A percentile compares a stretch with the other conserved stretches of the same genome.
phyloP scores from a whole-genome alignment of 2,329 filamentous ascomycete species.

The Penicillium sp. region DNA sequence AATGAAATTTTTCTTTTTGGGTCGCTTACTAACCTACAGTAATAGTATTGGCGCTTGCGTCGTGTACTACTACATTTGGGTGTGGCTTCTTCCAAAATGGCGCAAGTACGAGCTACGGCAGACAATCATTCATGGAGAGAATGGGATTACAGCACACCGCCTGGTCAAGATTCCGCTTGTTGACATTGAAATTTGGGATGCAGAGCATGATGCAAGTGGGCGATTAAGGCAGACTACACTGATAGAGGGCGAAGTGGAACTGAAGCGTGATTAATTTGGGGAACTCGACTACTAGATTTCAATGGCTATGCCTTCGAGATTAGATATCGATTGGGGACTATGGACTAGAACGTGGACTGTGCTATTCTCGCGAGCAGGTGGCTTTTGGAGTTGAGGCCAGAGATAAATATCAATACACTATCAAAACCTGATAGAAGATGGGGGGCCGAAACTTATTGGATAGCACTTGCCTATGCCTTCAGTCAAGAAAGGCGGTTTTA shows the following conservation, averaged over 20 bases:
- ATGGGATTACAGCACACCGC: conserved; percentile 49
- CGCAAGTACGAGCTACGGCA: conserved; percentile 58
- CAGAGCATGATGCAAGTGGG: conserved; percentile 54
- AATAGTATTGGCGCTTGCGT: conserved; percentile 54
- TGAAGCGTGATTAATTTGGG: not conserved
- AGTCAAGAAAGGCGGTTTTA: no score
- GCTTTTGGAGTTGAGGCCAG: no score
- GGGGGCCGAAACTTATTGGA: no score
- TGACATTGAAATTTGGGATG: conserved; percentile 59
- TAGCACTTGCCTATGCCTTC: no score
- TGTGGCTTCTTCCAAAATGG: conserved; percentile 55
- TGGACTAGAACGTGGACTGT: no score
- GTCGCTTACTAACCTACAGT: not conserved
- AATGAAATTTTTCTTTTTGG: not conserved
- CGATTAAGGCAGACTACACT: not conserved
- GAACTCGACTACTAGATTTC: not conserved
- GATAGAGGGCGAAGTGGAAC: not conserved
- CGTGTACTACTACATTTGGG: conserved; percentile 61
- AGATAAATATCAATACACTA: no score
- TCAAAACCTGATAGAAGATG: no score
- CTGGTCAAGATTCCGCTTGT: conserved; percentile 56
- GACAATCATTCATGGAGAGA: conserved; percentile 54
- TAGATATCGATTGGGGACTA: no score
- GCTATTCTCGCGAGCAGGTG: no score
- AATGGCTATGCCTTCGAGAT: no score